A percentile compares a stretch with the other conserved stretches of the same genome.
Evolutionary conservation across 805 yeast genomes (phyloP).

Genomic region (Wickerhamiella sergipiensis): DNA sequence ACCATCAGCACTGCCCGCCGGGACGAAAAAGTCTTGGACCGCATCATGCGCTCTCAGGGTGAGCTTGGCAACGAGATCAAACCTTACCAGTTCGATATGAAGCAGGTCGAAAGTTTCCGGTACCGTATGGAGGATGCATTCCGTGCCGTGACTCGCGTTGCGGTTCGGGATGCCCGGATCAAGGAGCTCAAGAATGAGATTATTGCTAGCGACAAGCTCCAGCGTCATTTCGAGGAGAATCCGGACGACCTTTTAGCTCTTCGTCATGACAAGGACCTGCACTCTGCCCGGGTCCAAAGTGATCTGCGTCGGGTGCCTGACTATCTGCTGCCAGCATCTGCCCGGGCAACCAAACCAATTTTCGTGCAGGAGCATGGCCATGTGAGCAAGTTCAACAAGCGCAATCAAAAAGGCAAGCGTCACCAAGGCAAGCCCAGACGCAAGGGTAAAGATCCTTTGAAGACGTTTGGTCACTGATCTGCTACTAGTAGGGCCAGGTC

Average conservation of each 20-base stretch:
- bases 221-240: conserved; percentile 91
- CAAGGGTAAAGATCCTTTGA: conserved; percentile 16
- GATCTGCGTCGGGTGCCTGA: conserved; percentile 90
- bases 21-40: conserved; percentile 73
- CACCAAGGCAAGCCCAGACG: conserved; percentile 1
- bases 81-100: conserved; percentile 84
- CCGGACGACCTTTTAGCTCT: conserved; percentile 83
- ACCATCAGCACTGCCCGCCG: conserved; percentile 52
- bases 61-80: conserved; percentile 51
- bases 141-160: conserved; percentile 79
- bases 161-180: conserved; percentile 85
- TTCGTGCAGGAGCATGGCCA: conserved; percentile 8
- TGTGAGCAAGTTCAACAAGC: conserved; percentile 4
- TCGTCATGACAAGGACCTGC: conserved; percentile 84
- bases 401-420: conserved; percentile 3
- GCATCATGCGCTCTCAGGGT: conserved; percentile 65
- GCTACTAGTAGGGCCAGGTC: too few species aligned
- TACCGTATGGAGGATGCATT: conserved; percentile 96
- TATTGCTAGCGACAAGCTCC: conserved; percentile 75
- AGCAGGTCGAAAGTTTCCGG: conserved; percentile 88
- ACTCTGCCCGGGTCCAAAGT: conserved; percentile 65
- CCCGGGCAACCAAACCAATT: conserved; percentile 14
- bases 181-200: conserved; percentile 80
- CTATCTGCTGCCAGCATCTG: conserved; percentile 65
- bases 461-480: conserved; percentile 8